phyloP scores from a whole-genome alignment of 148 eudicot genomes.

The Simmondsia chinensis region DNA sequence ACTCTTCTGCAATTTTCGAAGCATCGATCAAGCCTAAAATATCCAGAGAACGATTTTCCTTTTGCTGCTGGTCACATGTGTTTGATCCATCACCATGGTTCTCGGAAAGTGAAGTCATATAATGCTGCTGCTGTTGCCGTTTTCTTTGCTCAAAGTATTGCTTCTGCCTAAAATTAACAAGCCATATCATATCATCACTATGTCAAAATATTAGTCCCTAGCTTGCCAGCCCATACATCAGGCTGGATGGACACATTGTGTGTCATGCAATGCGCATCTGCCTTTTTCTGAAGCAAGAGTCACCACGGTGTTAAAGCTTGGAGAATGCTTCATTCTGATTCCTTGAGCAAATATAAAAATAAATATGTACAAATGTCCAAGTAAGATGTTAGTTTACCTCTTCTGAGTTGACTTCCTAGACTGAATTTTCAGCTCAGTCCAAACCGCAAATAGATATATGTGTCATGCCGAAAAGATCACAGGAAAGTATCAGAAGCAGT shows the following conservation, averaged over 20 bases:
- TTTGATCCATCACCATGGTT: conserved; percentile 25
- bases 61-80: conserved; percentile 16
- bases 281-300: too few relatives aligned
- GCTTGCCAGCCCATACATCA: too few relatives aligned
- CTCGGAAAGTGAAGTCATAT: conserved; percentile 28
- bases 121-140: conserved; percentile 48
- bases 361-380: too few relatives aligned
- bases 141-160: conserved; percentile 90
- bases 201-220: too few relatives aligned
- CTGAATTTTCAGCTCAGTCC: conserved; percentile 39
- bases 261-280: too few relatives aligned
- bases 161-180: conserved; percentile 63
- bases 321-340: too few relatives aligned
- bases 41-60: conserved; percentile 57
- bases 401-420: conserved; percentile 72
- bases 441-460: conserved; percentile 6
- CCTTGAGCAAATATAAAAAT: not conserved
- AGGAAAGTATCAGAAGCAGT: too few relatives aligned
- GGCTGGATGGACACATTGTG: too few relatives aligned
- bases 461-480: conserved; percentile 16
- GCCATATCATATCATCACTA: too few relatives aligned
- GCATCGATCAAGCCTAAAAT: conserved; percentile 56
- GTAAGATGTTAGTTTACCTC: conserved; percentile 35
- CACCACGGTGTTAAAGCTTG: too few relatives aligned
- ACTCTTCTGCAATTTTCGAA: conserved; percentile 29